Evolutionary conservation across 1,284 basidiomycete species (phyloP).

Genomic region (Cryptococcus sp.): DNA sequence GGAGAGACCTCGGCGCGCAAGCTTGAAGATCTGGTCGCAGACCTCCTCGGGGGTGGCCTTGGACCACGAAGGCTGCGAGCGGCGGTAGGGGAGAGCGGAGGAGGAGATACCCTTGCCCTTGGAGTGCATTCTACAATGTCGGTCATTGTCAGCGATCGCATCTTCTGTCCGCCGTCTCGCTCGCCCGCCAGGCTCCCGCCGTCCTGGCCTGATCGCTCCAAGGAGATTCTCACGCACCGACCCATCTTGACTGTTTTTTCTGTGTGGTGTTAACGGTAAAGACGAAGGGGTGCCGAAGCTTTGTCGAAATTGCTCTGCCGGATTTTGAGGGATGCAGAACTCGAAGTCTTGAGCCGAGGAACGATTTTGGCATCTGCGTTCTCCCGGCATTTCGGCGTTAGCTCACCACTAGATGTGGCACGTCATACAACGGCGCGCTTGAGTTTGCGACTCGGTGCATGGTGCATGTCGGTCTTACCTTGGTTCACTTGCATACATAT

Average conservation of each 20-base stretch:
- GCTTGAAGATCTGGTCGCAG: slow-evolving; percentile 93
- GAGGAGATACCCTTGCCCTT: slow-evolving; percentile 98
- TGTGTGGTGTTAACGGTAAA: background rate
- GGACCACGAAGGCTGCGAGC: slow-evolving; percentile 91
- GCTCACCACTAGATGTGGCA: too few species aligned
- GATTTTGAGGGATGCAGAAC: too few species aligned
- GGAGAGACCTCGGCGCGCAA: slow-evolving; percentile 95
- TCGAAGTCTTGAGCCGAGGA: background rate
- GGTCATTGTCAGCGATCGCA: too few species aligned
- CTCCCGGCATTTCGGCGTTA: too few species aligned
- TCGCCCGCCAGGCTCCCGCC: too few species aligned
- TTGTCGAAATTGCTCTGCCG: too few species aligned
- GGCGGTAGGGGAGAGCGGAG: slow-evolving; percentile 96
- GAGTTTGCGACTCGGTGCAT: too few species aligned
- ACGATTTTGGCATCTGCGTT: too few species aligned
- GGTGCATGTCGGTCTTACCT: too few species aligned
- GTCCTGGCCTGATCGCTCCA: background rate
- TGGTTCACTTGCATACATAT: too few species aligned
- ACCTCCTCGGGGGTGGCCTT: slow-evolving; percentile 95
- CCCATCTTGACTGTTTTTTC: slow-evolving; percentile 36
- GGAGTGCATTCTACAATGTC: slow-evolving; percentile 72
- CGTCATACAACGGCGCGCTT: too few species aligned
- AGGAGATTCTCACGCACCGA: slow-evolving; percentile 26
- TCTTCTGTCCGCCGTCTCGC: too few species aligned
- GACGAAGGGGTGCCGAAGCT: slow-evolving; percentile 4